Evolutionary conservation across 441 rosid genomes (phyloP).

Genomic region (Gossypium gossypioides): DNA sequence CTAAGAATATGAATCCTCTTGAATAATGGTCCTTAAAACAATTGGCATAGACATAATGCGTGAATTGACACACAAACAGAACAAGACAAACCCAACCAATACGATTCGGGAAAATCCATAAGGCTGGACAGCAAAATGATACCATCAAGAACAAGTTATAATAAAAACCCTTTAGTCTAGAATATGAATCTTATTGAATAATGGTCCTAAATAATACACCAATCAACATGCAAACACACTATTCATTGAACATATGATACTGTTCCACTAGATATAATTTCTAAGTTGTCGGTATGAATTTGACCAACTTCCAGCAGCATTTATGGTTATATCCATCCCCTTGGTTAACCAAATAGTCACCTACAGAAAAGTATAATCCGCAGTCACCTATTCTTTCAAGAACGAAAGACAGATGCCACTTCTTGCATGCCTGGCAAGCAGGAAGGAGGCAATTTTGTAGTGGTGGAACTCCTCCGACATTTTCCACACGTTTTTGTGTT

Average conservation of each 20-base stretch:
- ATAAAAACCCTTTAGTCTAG: neutral
- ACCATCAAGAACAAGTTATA: conserved; percentile 11
- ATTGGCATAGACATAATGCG: neutral
- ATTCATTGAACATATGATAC: neutral
- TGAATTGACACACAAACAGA: conserved; percentile 18
- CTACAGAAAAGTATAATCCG: neutral
- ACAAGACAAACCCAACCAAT: conserved; percentile 46
- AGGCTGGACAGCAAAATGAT: conserved; percentile 34
- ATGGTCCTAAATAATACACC: neutral
- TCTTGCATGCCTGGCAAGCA: neutral
- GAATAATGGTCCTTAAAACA: neutral
- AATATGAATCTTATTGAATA: neutral
- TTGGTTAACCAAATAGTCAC: neutral
- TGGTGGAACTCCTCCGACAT: neutral
- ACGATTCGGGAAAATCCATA: conserved; percentile 82
- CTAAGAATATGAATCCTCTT: neutral
- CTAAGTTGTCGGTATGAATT: neutral
- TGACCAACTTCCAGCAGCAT: neutral
- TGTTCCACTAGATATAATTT: neutral
- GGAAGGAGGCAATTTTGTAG: neutral
- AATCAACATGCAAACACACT: neutral
- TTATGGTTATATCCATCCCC: neutral
- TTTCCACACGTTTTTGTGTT: neutral
- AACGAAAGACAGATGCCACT: neutral
- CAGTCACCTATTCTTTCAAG: neutral